These are phyloP conservation scores for sorghum (Sorghum bicolor) DNA, from an alignment of 176 grass and related monocot genomes.

Conservation along the genomic window Sorghum_bicolor_NCBIv3 NC_012871.2:76083501-76084000, in stretches of 20 bases:
- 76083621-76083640: slow-evolving; percentile 92
- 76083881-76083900: neutral
- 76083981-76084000: slow-evolving; percentile 11
- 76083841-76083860: neutral
- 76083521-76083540: slow-evolving; percentile 94
- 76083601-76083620: slow-evolving; percentile 94
- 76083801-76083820: neutral
- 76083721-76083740: neutral
- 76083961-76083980: neutral
- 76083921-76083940: neutral
- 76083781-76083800: neutral
- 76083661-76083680: neutral
- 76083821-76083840: neutral
- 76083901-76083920: neutral
- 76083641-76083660: slow-evolving; percentile 53
- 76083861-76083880: neutral
- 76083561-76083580: slow-evolving; percentile 95
- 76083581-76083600: slow-evolving; percentile 99
- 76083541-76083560: slow-evolving; percentile 91
- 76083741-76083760: neutral
- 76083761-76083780: neutral
- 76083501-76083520: slow-evolving; percentile 90
- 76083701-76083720: neutral
- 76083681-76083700: neutral
- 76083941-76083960: slow-evolving; percentile 8